Evolutionary conservation across 2,329 filamentous ascomycete genomes (phyloP), one percentile per base, ranked within the genome.

Genomic region (Cercospora zeina): DNA sequence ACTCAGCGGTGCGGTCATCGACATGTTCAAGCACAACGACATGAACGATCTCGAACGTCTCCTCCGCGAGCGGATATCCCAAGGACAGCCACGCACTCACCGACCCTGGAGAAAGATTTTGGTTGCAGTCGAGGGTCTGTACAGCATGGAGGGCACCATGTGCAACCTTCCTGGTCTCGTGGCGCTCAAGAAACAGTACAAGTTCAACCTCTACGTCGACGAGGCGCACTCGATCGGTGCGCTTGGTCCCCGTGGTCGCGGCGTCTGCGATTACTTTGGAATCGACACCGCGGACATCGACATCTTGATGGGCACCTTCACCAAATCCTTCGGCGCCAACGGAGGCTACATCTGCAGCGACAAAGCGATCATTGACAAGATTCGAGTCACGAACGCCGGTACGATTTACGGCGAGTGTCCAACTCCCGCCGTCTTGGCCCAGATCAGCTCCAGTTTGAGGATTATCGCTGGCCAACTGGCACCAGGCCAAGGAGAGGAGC

Each of bases 101-200:
- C 89, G 95, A 31, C 95, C 95, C 1, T 99, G 95, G 95, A 97
- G 96, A 83, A 99, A 97, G 86, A 97, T 99, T 64, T 77, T 99
- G 56, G 90, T 99, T 49, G 93, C 93, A 37, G 91, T 99, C 37
- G 95, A 99, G 77, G 95, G 95, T 70, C 84, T 99, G 19, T 99
- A 99, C 82, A 97, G 93, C 0, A 99, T 99, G 95, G 95, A 99
- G 80, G 95, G 95, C 54, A 97, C 93, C 68, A 96, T 99, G 90
- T 95, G 91, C 78, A 95, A 99, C 75, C 85, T 99, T n/a, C 95
- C 95, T 1, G 91, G 91, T 64, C 82, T 99, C 55, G 79, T 99
- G 62, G 85, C 83, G 55, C 83, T 99, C 68, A 97, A 96, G 85
- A 88, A 88, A 75, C 92, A 90, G 77, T 99, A 99, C 86, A 97